Percentiles rank a stretch among this genome's conserved stretches.
phyloP scores from a whole-genome alignment of 2,329 filamentous ascomycete genomes.

The Trichophaea hybrida region DNA sequence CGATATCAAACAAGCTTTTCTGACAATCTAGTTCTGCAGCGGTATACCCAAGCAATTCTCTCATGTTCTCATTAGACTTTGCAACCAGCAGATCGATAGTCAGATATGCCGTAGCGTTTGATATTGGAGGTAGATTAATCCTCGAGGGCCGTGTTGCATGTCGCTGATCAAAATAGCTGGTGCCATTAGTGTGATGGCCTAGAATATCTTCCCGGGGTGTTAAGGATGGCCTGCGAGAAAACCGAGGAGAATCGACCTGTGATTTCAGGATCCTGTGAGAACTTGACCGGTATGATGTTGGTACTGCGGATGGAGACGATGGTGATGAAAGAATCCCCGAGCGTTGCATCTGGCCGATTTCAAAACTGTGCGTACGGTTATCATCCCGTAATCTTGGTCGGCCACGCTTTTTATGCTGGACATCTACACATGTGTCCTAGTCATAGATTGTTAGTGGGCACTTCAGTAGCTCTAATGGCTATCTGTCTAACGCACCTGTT shows the following conservation, averaged over 20 bases:
- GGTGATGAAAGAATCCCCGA: slow-evolving; percentile 18
- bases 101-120: slow-evolving; percentile 25
- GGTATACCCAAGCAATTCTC: slow-evolving; percentile 40
- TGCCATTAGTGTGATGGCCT: slow-evolving; percentile 6
- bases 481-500: slow-evolving; percentile 37
- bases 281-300: slow-evolving; percentile 28
- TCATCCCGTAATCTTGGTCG: slow-evolving; percentile 64
- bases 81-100: slow-evolving; percentile 31
- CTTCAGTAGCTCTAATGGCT: too few relatives aligned
- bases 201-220: slow-evolving; percentile 19
- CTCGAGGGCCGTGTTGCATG: slow-evolving; percentile 11
- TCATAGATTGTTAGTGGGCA: not conserved
- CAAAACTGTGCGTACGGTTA: slow-evolving; percentile 36
- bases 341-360: slow-evolving; percentile 27
- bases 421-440: slow-evolving; percentile 64
- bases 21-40: slow-evolving; percentile 33
- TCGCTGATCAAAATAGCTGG: slow-evolving; percentile 20
- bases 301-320: slow-evolving; percentile 25
- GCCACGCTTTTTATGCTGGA: slow-evolving; percentile 74
- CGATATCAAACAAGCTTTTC: slow-evolving; percentile 42
- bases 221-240: slow-evolving; percentile 17
- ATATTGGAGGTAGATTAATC: slow-evolving; percentile 18
- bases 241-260: slow-evolving; percentile 18
- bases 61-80: slow-evolving; percentile 42
- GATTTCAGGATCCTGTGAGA: slow-evolving; percentile 26